Percentiles rank a stretch among this genome's conserved stretches.
These are phyloP conservation scores for Kwoniella newhampshirensis DNA, from an alignment of 768 basidiomycete genomes.

Conservation along the genomic window DNA sequence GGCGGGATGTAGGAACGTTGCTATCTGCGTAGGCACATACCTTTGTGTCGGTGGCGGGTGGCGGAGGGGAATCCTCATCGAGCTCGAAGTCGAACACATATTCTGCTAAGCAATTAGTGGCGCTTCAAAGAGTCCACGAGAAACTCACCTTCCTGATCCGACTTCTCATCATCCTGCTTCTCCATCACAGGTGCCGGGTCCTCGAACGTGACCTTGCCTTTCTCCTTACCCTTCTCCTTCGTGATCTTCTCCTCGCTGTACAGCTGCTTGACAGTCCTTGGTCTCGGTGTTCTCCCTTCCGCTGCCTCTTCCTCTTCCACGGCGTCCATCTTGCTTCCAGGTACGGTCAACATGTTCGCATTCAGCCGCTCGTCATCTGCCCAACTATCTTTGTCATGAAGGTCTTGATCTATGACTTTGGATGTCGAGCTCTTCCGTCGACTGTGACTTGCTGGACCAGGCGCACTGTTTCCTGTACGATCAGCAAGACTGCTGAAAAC, in stretches of 20 bases:
- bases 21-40: not conserved
- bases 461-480: constrained; percentile 14
- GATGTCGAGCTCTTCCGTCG: constrained; percentile 12
- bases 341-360: not conserved
- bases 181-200: constrained; percentile 29
- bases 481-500: constrained; percentile 32
- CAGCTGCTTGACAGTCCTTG: constrained; percentile 25
- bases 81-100: constrained; percentile 53
- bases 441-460: constrained; percentile 1
- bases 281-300: constrained; percentile 30
- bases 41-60: not conserved
- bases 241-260: constrained; percentile 13
- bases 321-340: constrained; percentile 20
- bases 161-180: constrained; percentile 15
- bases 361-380: constrained; percentile 32
- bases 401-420: constrained; percentile 11
- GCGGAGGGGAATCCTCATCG: constrained; percentile 30
- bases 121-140: not conserved
- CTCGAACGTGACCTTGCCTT: constrained; percentile 48
- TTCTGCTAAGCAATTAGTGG: constrained; percentile 26
- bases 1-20: constrained; percentile 17
- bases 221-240: constrained; percentile 27
- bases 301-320: constrained; percentile 23
- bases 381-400: constrained; percentile 44
- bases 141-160: constrained; percentile 37